These are phyloP conservation scores for Ascochyta koolunga DNA, from an alignment of 2,329 filamentous ascomycete genomes.

Conservation along the genomic window DNA sequence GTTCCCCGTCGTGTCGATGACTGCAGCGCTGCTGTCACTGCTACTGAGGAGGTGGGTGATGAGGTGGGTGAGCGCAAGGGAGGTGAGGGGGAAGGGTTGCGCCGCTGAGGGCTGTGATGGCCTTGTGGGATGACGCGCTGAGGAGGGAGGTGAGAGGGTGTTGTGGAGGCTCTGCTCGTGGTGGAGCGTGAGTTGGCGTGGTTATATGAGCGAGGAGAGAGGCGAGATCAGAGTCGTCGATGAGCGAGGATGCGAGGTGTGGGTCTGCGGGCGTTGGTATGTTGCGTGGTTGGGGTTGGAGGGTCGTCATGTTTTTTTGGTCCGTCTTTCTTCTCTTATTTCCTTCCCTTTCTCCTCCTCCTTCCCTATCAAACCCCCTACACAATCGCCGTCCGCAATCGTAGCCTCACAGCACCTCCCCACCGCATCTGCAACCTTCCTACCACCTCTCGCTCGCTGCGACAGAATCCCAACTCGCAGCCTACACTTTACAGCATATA, in stretches of 20 bases:
- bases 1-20: slow-evolving; percentile 55
- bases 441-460: too few species aligned
- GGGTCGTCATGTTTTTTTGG: neutral
- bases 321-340: neutral
- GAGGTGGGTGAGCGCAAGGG: slow-evolving; percentile 34
- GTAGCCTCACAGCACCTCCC: too few species aligned
- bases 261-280: neutral
- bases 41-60: slow-evolving; percentile 47
- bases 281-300: neutral
- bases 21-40: slow-evolving; percentile 39
- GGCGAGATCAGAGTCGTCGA: too few species aligned
- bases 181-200: neutral
- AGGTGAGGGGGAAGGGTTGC: neutral
- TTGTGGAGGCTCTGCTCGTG: neutral
- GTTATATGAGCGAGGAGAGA: neutral
- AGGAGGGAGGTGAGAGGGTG: neutral
- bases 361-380: too few species aligned
- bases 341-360: too few species aligned
- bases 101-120: too few species aligned
- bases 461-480: too few species aligned
- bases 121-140: too few species aligned
- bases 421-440: too few species aligned
- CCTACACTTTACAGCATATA: too few species aligned
- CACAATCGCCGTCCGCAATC: too few species aligned
- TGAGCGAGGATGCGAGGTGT: slow-evolving; percentile 7